These are phyloP conservation scores for Micractinium sp. DNA, from an alignment of 139 green algal species.

Conservation along the genomic window DNA sequence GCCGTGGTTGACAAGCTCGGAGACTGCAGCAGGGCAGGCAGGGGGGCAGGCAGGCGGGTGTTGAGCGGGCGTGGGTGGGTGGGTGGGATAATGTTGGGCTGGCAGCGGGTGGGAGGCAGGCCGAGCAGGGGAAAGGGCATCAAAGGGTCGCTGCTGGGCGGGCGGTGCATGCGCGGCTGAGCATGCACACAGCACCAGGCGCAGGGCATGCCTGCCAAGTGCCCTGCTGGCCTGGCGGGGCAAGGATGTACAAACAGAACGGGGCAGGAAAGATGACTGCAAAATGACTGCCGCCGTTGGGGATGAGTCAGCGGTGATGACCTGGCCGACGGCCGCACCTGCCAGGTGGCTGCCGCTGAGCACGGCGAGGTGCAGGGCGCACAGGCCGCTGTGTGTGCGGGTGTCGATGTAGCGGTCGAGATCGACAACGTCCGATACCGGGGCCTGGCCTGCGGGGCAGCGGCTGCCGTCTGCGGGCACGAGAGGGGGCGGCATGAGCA, in stretches of 20 bases:
- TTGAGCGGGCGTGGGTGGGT: not conserved
- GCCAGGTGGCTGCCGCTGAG: not conserved
- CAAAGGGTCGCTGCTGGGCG: too few species aligned
- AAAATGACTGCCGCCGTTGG: too few species aligned
- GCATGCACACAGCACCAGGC: not conserved
- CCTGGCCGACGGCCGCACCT: not conserved
- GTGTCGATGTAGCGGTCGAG: conserved; percentile 21
- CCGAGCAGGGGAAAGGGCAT: not conserved
- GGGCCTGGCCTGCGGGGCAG: conserved; percentile 6
- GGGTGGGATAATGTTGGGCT: not conserved
- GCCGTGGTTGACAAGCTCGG: conserved; percentile 6
- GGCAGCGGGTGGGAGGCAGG: not conserved
- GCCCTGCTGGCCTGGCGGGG: too few species aligned
- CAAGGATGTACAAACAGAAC: too few species aligned
- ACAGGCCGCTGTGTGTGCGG: not conserved
- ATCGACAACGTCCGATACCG: conserved; percentile 11
- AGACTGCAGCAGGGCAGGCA: not conserved
- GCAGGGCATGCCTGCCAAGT: not conserved
- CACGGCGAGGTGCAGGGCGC: conserved; percentile 31
- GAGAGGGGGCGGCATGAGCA: not conserved
- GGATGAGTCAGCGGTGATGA: too few species aligned
- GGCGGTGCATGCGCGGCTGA: too few species aligned
- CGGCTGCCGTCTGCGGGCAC: conserved; percentile 13
- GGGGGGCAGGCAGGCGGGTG: not conserved
- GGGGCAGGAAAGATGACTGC: too few species aligned